Evolutionary conservation across 2,329 filamentous ascomycete species (phyloP), one percentile per base, ranked within the genome.

Genomic region (Fusarium odoratissimum): DNA sequence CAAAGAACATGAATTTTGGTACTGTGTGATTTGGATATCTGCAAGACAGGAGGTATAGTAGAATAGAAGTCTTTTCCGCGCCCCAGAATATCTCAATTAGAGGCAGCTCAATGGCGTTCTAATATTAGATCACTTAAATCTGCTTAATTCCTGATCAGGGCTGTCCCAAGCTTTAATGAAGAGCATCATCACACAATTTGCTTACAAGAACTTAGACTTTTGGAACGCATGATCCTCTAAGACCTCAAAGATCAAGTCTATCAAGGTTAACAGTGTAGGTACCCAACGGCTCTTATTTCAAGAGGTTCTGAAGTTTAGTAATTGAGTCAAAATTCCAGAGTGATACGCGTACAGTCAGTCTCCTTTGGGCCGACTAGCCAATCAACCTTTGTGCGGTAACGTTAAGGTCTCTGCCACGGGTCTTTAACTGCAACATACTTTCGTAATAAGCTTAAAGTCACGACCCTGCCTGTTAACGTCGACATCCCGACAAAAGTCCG

Each of bases 1-100:
- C 7, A 13, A 19, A 5, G 3, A 13, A 23, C 0, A 9, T 6
- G 1, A 11, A 2, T 1, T 1, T 7, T 8, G 0, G 8, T 4
- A 5, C 8, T 14, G n/a, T 12, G 11, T 1, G 1, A 2, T 5
- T 23, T 1, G 2, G 1, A 33, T 6, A 8, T 14, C 2, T 33
- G 4, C 3, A 13, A 0, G 16, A 33, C 5, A 23, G 16, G 6
- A n/a, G 9, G 11, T 33, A 10, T n/a, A 19, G 17, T n/a, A 49
- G 8, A 31, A 51, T 2, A 35, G 8, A 23, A 5, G 2, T 12
- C n/a, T 7, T 51, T 25, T 8, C 12, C 11, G n/a, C 5, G 1
- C 8, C 28, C 16, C 16, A 6, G 4, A 3, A 28, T 10, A 0
- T 5, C 17, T 28, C 3, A 13, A 46, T 14, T 5, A 28, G n/a